These are phyloP conservation scores for Chaetomium sp. DNA, from an alignment of 2,329 filamentous ascomycete genomes.

Conservation along the genomic window DNA sequence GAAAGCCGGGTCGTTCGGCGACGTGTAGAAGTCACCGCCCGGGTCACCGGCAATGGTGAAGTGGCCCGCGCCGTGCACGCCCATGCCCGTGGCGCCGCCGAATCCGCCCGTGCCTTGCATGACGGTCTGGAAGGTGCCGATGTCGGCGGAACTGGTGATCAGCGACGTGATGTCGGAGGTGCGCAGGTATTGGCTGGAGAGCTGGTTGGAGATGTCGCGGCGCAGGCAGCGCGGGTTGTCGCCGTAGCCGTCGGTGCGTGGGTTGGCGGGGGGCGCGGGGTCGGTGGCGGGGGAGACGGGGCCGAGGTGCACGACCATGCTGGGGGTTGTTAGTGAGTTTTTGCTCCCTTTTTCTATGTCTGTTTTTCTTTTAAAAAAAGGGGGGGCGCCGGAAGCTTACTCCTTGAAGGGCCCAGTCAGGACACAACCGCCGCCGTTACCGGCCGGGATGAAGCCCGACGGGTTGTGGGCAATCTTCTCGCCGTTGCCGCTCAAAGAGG, in stretches of 20 bases:
- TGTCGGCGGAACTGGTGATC: slow-evolving; percentile 32
- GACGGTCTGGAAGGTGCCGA: slow-evolving; percentile 38
- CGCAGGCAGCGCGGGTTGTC: slow-evolving; percentile 42
- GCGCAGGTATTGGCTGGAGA: slow-evolving; percentile 22
- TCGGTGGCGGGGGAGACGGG: slow-evolving; percentile 25
- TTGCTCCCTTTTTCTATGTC: no score
- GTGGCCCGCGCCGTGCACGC: slow-evolving; percentile 29
- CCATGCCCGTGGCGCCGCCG: slow-evolving; percentile 24
- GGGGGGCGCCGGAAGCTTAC: slow-evolving; percentile 24
- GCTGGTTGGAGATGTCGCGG: slow-evolving; percentile 34
- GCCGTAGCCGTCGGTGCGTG: slow-evolving; percentile 30
- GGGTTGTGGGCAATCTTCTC: slow-evolving; percentile 26
- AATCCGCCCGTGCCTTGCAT: slow-evolving; percentile 34
- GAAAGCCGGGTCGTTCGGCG: slow-evolving; percentile 31
- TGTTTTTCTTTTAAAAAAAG: no score
- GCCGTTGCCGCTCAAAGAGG: slow-evolving; percentile 45
- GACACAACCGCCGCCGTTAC: slow-evolving; percentile 51
- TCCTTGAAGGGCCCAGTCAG: slow-evolving; percentile 45
- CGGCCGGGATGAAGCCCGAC: slow-evolving; percentile 33
- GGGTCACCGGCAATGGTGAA: slow-evolving; percentile 35
- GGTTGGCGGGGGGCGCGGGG: slow-evolving; percentile 27
- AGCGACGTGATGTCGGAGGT: slow-evolving; percentile 30
- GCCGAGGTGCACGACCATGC: slow-evolving; percentile 34
- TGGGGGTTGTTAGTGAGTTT: slow-evolving; percentile 8
- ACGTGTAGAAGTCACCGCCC: slow-evolving; percentile 34